A percentile compares a stretch with the other conserved stretches of the same genome.
Conservation (phyloP, 352 stramenopile genomes). For the Aphanomyces astaci region DNA sequence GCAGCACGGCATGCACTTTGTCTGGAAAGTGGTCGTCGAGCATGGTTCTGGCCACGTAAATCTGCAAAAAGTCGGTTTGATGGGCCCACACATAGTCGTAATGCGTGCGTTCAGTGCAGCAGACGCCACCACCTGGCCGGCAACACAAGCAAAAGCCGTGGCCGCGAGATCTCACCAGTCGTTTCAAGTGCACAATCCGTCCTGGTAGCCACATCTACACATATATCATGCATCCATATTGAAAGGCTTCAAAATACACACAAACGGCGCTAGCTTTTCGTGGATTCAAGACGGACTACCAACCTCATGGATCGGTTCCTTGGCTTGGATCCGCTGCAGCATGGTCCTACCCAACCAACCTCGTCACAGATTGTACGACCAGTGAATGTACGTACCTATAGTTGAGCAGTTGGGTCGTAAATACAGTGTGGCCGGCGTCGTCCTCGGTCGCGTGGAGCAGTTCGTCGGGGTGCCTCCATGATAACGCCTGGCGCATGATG, state of each 20-base stretch:
- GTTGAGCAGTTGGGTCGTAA: constrained; percentile 58
- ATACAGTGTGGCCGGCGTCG: constrained; percentile 34
- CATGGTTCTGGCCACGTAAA: constrained; percentile 77
- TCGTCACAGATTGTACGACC: background rate
- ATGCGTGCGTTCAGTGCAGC: constrained; percentile 73
- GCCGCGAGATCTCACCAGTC: constrained; percentile 30
- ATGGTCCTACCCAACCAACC: constrained; percentile 40
- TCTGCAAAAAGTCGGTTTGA: constrained; percentile 52
- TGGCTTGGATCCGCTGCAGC: constrained; percentile 71
- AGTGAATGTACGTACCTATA: constrained; percentile 30
- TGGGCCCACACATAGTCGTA: constrained; percentile 70
- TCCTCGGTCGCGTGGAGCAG: constrained; percentile 37
- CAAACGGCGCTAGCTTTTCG: no score
- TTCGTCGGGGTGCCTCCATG: constrained; percentile 71
- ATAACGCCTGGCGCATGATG: constrained; percentile 70
- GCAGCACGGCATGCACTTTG: constrained; percentile 80
- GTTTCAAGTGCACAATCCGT: constrained; percentile 65
- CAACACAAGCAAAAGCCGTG: constrained; percentile 77
- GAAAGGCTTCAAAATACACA: no score
- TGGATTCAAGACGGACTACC: constrained; percentile 55
- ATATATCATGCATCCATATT: no score
- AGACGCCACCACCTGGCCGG: constrained; percentile 61
- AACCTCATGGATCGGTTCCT: constrained; percentile 73
- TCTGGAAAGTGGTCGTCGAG: constrained; percentile 84
- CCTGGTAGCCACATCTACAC: constrained; percentile 54